Evolutionary conservation across 805 yeast species (phyloP).

Genomic region (Monosporozyma aquatica): DNA sequence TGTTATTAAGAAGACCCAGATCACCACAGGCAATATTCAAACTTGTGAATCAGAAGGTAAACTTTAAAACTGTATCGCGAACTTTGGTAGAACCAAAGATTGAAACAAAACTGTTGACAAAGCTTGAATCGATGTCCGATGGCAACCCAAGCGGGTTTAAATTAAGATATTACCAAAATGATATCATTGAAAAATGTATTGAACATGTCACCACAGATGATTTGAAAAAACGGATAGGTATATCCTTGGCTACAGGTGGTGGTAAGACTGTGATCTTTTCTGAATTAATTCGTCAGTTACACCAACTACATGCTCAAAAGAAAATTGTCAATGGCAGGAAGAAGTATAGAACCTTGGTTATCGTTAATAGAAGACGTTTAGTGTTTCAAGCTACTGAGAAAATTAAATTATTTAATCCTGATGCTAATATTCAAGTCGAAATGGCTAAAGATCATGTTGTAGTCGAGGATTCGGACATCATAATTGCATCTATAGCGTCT

Average conservation of each 20-base stretch:
- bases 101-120: no score
- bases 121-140: no score
- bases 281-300: slow-evolving; percentile 33
- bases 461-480: slow-evolving; percentile 42
- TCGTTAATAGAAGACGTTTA: slow-evolving; percentile 78
- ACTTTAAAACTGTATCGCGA: no score
- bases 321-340: slow-evolving; percentile 11
- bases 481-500: slow-evolving; percentile 72
- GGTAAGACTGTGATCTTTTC: slow-evolving; percentile 84
- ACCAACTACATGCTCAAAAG: not conserved
- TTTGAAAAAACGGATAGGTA: slow-evolving; percentile 56
- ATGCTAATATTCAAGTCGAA: slow-evolving; percentile 50
- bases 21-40: no score
- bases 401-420: slow-evolving; percentile 41
- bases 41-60: no score
- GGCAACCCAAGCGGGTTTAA: no score
- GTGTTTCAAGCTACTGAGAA: slow-evolving; percentile 58
- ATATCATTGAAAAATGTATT: slow-evolving; percentile 53
- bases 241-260: slow-evolving; percentile 87
- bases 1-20: no score
- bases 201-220: slow-evolving; percentile 37
- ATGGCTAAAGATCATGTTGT: slow-evolving; percentile 44
- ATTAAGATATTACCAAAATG: slow-evolving; percentile 54
- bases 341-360: slow-evolving; percentile 36
- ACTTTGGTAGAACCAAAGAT: no score